Base-by-base conservation (phyloP, 106 monocot genomes). In the Posidonia australis region DNA sequence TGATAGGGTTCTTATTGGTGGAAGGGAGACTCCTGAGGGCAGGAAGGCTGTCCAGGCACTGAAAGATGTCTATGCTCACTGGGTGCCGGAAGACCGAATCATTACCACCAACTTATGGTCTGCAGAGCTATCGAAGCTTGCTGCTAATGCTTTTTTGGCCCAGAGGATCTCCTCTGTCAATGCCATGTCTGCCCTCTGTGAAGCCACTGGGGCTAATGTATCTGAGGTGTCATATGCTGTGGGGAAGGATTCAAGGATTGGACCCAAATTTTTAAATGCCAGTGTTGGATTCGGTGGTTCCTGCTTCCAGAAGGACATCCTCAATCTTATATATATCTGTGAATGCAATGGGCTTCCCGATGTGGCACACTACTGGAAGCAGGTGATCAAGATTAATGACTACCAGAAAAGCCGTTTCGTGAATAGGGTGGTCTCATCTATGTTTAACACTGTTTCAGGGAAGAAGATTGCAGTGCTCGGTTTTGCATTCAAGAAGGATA, bases 401-500 rank as follows among this genome's bases (percentile, higher is more conserved):
- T 77, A 77, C 66, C 77, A 77, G 65, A 77, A 77, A 67, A 77
- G 72, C 44, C 71, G 77, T 2, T 77, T 77, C 12, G 77, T 77
- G 12, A 77, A 77, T 45, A 30, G 77, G 14, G 71, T 77, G 23
- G 77, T 77, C 9, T 67, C 77, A 29, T 77, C 77, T 51, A 77
- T 77, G 77, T 77, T 77, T 28, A 77, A 77, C 71, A 77, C 72
- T 41, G 77, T 77, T 18, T 62, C 68, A 0, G 73, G 68, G 49
- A 68, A 78, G 68, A 73, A 78, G 68, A 70, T 79, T 51, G 79
- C 79, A 13, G 65, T 79, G 32, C 79, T 79, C 1, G 79, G 79
- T 21, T 79, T 79, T 14, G 79, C 74, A 30, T 79, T 79, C 74
- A 79, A 79, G 79, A 79, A 79, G 70, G 79, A 79, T 20, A 79